Evolutionary conservation across 2,329 filamentous ascomycete genomes (phyloP), one percentile per base, ranked within the genome.

Genomic region (Aspergillus tamarii): DNA sequence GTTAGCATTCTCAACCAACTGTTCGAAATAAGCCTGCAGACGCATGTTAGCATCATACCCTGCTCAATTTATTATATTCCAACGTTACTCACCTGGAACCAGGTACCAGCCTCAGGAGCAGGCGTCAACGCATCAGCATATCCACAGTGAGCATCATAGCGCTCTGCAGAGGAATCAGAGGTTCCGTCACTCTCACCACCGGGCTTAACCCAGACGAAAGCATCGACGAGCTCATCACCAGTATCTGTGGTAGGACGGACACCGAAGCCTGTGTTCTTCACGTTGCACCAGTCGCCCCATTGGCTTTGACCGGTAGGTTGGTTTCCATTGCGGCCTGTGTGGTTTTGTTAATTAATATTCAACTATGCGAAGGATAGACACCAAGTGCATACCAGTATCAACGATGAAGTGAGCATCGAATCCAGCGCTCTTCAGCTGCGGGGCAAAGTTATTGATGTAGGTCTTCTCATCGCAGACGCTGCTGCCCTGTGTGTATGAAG

Each of bases 161-260:
- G 83, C 23, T 77, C 67, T 11, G 86, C 81, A 39, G 70, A 77
- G 45, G 77, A 80, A 70, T 86, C 76, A 41, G 81, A 84, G 43
- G 83, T 84, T 61, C 83, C 83, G 63, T 85, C 83, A 61, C 78
- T 80, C 74, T 85, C 84, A 60, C 83, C 83, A 67, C 89, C 89
- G 5, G 89, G 89, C 83, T 91, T 91, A 69, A 90, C 80, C 89
- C 89, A 91, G 62, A 90, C 88, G 67, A 91, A 88, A 46, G 88
- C 87, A 74, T 91, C 89, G 39, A 85, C 81, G 21, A 88, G 79
- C 1, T 77, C 72, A 66, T 87, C 83, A 16, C 85, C 86, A 10
- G 88, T 91, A 72, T 86, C 80, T n/a, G 87, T 82, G 4, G 85
- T 85, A 1, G 88, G 88, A n/a, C 87, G 84, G n/a, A 77, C 76